A percentile compares a stretch with the other conserved stretches of the same genome.
Conservation (phyloP, 2,329 filamentous ascomycete species). For the Trichoderma sp. region DNA sequence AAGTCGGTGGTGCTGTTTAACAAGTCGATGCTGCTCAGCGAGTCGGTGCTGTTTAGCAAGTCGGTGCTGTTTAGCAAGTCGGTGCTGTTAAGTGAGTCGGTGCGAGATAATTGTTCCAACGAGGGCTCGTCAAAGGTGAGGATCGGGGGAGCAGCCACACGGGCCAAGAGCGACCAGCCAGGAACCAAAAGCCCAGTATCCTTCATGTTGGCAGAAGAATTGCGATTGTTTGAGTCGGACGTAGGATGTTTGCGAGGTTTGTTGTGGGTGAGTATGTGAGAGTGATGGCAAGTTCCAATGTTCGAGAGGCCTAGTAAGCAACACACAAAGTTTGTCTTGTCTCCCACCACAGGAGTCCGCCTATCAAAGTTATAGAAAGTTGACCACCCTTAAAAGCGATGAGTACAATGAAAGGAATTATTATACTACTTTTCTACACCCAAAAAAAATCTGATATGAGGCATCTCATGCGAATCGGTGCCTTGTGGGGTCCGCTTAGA, state of each 20-base stretch:
- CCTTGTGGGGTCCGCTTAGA: conserved; percentile 5
- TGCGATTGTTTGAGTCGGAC: neutral
- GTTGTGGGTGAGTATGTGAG: neutral
- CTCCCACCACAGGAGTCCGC: neutral
- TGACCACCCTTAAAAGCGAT: neutral
- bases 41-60: neutral
- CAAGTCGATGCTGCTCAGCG: neutral
- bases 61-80: too few species aligned
- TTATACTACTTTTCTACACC: neutral
- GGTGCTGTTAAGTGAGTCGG: neutral
- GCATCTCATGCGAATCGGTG: neutral
- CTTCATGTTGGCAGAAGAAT: neutral
- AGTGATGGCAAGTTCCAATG: neutral
- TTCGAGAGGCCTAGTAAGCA: too few species aligned
- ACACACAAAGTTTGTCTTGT: neutral
- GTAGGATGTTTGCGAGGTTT: neutral
- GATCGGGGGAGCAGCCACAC: neutral
- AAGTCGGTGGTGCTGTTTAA: too few species aligned
- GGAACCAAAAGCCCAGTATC: neutral
- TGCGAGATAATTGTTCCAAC: neutral
- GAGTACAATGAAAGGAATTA: neutral
- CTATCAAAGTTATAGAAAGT: neutral
- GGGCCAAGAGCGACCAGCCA: neutral
- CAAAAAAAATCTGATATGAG: neutral
- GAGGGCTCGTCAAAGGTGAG: neutral